Percentiles rank a stretch among this genome's conserved stretches.
Evolutionary conservation across 495 filamentous ascomycete species (phyloP).

Genomic region (Penicillium bovifimosum): DNA sequence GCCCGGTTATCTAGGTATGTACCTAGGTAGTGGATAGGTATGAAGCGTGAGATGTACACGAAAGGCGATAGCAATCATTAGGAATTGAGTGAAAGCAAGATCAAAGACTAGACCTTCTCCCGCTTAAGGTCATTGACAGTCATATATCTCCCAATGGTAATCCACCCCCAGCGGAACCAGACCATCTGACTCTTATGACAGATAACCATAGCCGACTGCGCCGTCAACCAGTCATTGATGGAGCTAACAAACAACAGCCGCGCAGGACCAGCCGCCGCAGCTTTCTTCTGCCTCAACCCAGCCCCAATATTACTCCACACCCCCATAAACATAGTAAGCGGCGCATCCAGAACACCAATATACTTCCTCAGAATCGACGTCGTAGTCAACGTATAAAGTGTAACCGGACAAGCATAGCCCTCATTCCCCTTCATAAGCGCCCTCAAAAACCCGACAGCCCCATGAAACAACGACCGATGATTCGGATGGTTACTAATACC

Average conservation of each 20-base stretch:
- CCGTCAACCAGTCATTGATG: constrained; percentile 53
- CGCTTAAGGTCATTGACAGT: constrained; percentile 80
- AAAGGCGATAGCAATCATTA: neutral
- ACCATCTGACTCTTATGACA: constrained; percentile 95
- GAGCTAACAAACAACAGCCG: constrained; percentile 66
- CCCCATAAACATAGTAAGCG: constrained; percentile 52
- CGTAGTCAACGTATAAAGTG: constrained; percentile 74
- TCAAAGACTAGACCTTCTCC: constrained; percentile 42
- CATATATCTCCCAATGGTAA: constrained; percentile 88
- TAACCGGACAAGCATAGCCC: constrained; percentile 67
- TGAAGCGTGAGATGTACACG: constrained; percentile 4
- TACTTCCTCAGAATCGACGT: constrained; percentile 76
- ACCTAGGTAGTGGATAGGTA: too few species aligned
- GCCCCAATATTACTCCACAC: constrained; percentile 36
- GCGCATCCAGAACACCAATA: constrained; percentile 64
- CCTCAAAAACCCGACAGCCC: constrained; percentile 67
- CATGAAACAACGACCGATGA: constrained; percentile 80
- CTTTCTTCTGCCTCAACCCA: constrained; percentile 27
- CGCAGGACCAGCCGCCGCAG: constrained; percentile 31
- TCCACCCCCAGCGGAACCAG: constrained; percentile 98
- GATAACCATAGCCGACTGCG: constrained; percentile 77
- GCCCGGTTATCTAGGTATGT: too few species aligned
- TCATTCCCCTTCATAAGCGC: constrained; percentile 54
- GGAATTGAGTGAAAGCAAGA: neutral
- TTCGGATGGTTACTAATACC: constrained; percentile 88